These are phyloP conservation scores for Sugiyamaella boreocaroliniensis DNA, from an alignment of 805 yeast genomes.

Conservation along the genomic window DNA sequence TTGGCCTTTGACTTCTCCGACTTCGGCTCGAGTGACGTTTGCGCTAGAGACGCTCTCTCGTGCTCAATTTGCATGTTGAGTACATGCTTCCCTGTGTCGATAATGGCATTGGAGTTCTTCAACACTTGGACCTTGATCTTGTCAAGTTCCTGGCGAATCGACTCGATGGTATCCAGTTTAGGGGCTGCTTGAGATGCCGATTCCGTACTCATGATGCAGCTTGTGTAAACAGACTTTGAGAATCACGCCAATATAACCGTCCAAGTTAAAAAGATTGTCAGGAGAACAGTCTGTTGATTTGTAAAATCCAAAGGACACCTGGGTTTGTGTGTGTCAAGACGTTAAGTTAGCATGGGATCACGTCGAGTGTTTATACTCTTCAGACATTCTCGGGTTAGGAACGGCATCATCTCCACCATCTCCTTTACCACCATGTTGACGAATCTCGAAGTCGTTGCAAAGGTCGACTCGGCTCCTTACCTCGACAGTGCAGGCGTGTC, in stretches of 20 bases:
- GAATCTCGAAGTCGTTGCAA: background rate
- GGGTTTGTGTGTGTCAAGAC: too few species aligned
- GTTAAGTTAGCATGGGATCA: too few species aligned
- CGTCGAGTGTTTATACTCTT: too few species aligned
- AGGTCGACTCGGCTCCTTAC: constrained; percentile 15
- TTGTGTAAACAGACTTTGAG: too few species aligned
- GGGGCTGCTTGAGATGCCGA: background rate
- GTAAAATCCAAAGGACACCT: too few species aligned
- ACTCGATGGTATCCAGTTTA: background rate
- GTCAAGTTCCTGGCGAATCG: constrained; percentile 9
- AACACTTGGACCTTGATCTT: constrained; percentile 39
- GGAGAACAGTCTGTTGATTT: too few species aligned
- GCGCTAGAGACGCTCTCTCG: constrained; percentile 27
- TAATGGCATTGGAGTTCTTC: constrained; percentile 59
- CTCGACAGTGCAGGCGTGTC: constrained; percentile 1
- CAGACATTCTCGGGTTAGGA: too few species aligned
- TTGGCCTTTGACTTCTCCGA: background rate
- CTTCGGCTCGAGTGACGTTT: background rate
- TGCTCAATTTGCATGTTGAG: constrained; percentile 57
- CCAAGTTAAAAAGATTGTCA: too few species aligned
- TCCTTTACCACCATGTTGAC: background rate
- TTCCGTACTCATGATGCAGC: background rate
- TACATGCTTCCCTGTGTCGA: constrained; percentile 75
- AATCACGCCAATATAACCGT: too few species aligned
- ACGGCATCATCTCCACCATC: too few species aligned